phyloP scores from a whole-genome alignment of 192 early-diverging fungal genomes.

The Coemansia sp. region DNA sequence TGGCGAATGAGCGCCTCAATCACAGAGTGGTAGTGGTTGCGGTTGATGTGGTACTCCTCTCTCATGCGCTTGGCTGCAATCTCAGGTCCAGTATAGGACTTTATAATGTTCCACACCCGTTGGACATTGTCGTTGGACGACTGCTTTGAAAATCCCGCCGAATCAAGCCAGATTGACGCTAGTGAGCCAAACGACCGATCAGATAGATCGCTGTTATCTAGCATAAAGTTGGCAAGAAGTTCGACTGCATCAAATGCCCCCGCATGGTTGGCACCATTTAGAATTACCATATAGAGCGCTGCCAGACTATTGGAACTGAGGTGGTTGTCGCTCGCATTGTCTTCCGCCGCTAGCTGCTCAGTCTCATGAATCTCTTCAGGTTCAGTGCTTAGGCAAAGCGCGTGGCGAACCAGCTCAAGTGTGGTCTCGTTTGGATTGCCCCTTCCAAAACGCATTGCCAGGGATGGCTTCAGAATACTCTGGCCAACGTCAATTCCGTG shows the following conservation, averaged over 20 bases:
- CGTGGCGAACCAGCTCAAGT: constrained; percentile 22
- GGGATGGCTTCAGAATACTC: constrained; percentile 15
- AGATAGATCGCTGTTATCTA: constrained; percentile 18
- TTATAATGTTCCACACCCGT: constrained; percentile 29
- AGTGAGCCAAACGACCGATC: constrained; percentile 24
- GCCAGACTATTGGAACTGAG: constrained; percentile 3
- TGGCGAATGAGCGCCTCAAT: constrained; percentile 50
- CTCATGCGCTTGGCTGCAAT: constrained; percentile 2
- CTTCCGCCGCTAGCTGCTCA: neutral
- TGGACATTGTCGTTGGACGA: constrained; percentile 29
- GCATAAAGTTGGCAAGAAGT: constrained; percentile 29
- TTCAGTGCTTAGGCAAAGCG: constrained; percentile 13
- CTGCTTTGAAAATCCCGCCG: constrained; percentile 11
- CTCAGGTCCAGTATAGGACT: constrained; percentile 9
- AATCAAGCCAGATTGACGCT: constrained; percentile 45
- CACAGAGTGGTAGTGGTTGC: constrained; percentile 41
- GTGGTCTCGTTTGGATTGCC: constrained; percentile 12
- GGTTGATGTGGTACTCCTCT: constrained; percentile 21
- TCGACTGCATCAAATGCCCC: constrained; percentile 31
- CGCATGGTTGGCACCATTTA: constrained; percentile 34
- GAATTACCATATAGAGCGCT: constrained; percentile 27
- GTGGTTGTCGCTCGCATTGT: neutral
- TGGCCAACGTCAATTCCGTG: constrained; percentile 21
- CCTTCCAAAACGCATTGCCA: constrained; percentile 17
- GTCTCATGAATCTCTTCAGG: neutral